phyloP scores from a whole-genome alignment of 2,329 filamentous ascomycete genomes.

The Ascosphaera aggregata region DNA sequence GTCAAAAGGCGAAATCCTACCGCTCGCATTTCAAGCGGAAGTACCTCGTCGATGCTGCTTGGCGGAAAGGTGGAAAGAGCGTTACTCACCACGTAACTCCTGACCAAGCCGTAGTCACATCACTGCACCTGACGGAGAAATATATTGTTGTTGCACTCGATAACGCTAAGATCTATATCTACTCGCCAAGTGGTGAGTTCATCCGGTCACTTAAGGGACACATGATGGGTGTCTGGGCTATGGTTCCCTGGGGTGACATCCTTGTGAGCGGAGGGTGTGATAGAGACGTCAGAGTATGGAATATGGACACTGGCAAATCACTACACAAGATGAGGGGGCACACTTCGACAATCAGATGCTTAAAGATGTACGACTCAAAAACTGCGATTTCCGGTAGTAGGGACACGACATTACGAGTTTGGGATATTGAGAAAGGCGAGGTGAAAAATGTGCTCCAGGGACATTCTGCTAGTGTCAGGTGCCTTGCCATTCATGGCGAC shows the following conservation, averaged over 20 bases:
- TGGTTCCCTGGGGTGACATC: constrained; percentile 94
- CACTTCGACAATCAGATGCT: constrained; percentile 84
- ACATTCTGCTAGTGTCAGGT: constrained; percentile 91
- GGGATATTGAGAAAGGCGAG: constrained; percentile 84
- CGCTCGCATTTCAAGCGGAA: constrained; percentile 95
- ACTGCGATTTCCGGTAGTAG: constrained; percentile 92
- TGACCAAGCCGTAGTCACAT: constrained; percentile 91
- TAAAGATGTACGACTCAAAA: constrained; percentile 77
- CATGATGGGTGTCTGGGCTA: constrained; percentile 98
- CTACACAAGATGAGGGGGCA: constrained; percentile 75
- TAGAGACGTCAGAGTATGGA: constrained; percentile 90
- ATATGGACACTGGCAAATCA: constrained; percentile 64
- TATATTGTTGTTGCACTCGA: constrained; percentile 96
- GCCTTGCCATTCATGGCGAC: constrained; percentile 87
- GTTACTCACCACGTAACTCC: constrained; percentile 77
- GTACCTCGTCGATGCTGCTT: constrained; percentile 91
- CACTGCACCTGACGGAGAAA: constrained; percentile 75
- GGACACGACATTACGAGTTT: constrained; percentile 83
- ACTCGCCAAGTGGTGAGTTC: constrained; percentile 72
- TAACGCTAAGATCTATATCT: constrained; percentile 97
- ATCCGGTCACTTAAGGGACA: constrained; percentile 82
- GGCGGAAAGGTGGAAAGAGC: constrained; percentile 74
- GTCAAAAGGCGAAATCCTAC: constrained; percentile 54
- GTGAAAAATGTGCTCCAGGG: constrained; percentile 95
- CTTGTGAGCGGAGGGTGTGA: constrained; percentile 93